These are phyloP conservation scores for Rhizoclosmatium globosum DNA, from an alignment of 192 early-diverging fungal species.

Conservation along the genomic window DNA sequence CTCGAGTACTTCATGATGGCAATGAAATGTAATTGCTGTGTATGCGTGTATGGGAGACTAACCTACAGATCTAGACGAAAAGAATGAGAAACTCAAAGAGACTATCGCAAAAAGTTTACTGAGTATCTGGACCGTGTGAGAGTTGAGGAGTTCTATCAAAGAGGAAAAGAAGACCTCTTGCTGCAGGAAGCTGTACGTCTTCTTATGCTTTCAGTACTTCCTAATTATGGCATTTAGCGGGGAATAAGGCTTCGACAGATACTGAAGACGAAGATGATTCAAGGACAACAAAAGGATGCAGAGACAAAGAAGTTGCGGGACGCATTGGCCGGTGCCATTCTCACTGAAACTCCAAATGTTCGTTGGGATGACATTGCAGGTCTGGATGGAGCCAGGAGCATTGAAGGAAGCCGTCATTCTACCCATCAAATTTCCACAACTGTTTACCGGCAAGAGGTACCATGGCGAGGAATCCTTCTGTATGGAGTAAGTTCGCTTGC, in stretches of 20 bases:
- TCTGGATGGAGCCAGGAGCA: slow-evolving; percentile 92
- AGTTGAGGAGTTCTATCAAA: slow-evolving; percentile 84
- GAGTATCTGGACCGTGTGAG: slow-evolving; percentile 94
- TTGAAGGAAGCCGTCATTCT: slow-evolving; percentile 99
- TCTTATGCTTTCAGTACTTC: neutral
- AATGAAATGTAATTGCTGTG: slow-evolving; percentile 81
- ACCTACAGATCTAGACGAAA: slow-evolving; percentile 75
- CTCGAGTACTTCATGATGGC: slow-evolving; percentile 96
- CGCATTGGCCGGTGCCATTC: slow-evolving; percentile 76
- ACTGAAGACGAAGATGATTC: slow-evolving; percentile 60
- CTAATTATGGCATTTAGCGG: neutral
- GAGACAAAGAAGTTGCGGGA: slow-evolving; percentile 79
- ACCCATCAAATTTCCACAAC: slow-evolving; percentile 96
- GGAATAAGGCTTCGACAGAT: slow-evolving; percentile 41
- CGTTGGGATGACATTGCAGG: slow-evolving; percentile 98
- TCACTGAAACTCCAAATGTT: slow-evolving; percentile 96
- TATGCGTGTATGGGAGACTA: slow-evolving; percentile 4
- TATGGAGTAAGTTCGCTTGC: slow-evolving; percentile 75
- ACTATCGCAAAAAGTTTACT: slow-evolving; percentile 87
- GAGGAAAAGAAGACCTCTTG: slow-evolving; percentile 70
- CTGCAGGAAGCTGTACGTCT: slow-evolving; percentile 54
- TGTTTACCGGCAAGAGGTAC: slow-evolving; percentile 96
- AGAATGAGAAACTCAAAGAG: slow-evolving; percentile 88
- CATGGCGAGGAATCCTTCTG: slow-evolving; percentile 96
- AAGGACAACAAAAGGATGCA: slow-evolving; percentile 71